Conservation (phyloP, 2,329 filamentous ascomycete species). For the Coniochaeta sp. region DNA sequence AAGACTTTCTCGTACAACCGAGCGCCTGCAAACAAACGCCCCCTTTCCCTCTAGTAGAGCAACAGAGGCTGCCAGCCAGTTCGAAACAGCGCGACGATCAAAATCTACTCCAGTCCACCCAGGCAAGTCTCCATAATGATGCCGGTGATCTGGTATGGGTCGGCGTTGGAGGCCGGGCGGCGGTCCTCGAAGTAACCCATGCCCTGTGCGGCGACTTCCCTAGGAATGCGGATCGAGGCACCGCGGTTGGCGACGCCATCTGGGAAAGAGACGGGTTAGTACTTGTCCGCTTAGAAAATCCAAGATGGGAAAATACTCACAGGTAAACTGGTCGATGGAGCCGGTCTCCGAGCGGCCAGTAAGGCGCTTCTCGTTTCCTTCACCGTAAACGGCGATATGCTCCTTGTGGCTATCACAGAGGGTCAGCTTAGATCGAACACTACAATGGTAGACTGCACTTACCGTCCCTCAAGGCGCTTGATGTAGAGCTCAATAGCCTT, state of each 20-base stretch:
- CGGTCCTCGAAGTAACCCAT: conserved; percentile 25
- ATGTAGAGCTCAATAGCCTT: conserved; percentile 84
- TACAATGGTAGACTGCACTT: no score
- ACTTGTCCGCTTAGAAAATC: not conserved
- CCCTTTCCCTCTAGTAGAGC: no score
- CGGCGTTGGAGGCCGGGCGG: not conserved
- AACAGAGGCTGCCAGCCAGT: no score
- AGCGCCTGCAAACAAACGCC: no score
- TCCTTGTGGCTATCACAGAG: conserved; percentile 71
- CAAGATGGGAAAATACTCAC: not conserved
- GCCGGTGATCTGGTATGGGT: not conserved
- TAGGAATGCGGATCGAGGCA: no score
- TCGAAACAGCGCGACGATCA: no score
- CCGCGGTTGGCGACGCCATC: conserved; percentile 96
- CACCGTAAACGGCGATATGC: conserved; percentile 87
- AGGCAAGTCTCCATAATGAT: conserved; percentile 7
- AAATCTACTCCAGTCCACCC: conserved; percentile 5
- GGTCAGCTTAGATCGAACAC: no score
- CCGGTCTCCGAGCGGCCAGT: conserved; percentile 84
- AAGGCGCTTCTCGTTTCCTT: conserved; percentile 84
- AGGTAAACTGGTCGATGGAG: conserved; percentile 75
- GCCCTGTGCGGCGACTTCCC: conserved; percentile 69
- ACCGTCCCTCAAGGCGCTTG: conserved; percentile 74
- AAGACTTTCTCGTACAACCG: no score
- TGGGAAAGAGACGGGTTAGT: no score